Base-by-base conservation (phyloP, 1,284 basidiomycete genomes). In the Abortiporus biennis region DNA sequence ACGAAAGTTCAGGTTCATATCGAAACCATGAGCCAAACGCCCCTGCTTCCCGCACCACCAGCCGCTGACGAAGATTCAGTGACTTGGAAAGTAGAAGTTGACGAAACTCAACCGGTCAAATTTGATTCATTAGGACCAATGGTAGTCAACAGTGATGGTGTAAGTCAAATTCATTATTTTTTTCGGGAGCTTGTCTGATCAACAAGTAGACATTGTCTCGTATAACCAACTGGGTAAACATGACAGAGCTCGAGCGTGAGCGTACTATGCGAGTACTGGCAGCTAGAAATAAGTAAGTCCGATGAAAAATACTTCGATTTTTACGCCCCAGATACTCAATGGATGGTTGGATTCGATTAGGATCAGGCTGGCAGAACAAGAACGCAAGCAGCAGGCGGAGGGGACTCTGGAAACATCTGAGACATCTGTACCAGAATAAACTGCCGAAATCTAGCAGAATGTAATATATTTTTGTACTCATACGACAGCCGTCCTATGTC, bases 61-160 rank as follows among this genome's bases (percentile, higher is more conserved):
- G 31, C 29, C 24, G 27, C 22, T 11, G 36, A 34, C 31, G 19
- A 16, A 20, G 43, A 39, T 37, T 41, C 38, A 29, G 48, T 46
- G 40, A n/a, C n/a, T n/a, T n/a, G n/a, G n/a, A 43, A 47, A 29
- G 45, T 48, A 17, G 25, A 45, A 24, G 40, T 35, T 4, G 36
- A 27, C n/a, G 23, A 13, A 11, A 37, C 16, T 8, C 25, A 25
- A 3, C 25, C 32, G 15, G 36, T 47, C 22, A 47, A 47, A 39
- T 38, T 47, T 29, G 46, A 47, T 25, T 32, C 37, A 6, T 19
- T 47, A 16, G 46, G 46, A 13, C 46, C 46, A n/a, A 31, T 44
- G 46, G 46, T 47, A 13, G 43, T 47, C 17, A 47, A 47, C 29
- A 47, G 43, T 32, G 46, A 47, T 29, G 46, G 46, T 6, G 46